Evolutionary conservation across 2,329 filamentous ascomycete species (phyloP).

Genomic region (Clonostachys rosea): DNA sequence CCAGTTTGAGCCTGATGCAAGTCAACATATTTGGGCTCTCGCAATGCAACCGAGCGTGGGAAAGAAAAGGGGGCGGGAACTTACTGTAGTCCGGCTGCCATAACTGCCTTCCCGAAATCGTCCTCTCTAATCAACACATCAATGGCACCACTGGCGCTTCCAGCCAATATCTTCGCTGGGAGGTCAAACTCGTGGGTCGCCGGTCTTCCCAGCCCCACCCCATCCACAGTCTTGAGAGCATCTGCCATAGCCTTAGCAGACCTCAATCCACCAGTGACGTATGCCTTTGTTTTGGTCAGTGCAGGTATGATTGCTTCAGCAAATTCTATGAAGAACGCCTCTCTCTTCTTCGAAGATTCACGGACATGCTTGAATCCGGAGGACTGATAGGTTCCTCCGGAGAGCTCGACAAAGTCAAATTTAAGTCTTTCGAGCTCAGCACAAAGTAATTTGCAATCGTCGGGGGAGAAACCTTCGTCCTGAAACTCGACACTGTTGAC

Average conservation of each 20-base stretch:
- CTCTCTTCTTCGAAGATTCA: constrained; percentile 49
- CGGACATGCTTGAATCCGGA: constrained; percentile 44
- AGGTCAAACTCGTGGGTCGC: constrained; percentile 23
- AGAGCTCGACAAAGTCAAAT: constrained; percentile 56
- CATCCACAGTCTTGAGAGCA: constrained; percentile 53
- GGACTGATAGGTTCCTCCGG: constrained; percentile 54
- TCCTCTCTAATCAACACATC: background rate
- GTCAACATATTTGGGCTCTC: background rate
- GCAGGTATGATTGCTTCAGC: constrained; percentile 43
- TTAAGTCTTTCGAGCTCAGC: constrained; percentile 36
- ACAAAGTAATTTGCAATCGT: constrained; percentile 44
- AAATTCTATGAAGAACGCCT: constrained; percentile 58
- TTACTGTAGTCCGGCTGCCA: background rate
- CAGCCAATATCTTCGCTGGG: constrained; percentile 16
- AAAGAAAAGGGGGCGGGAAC: background rate
- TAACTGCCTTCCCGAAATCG: background rate
- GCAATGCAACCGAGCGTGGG: background rate
- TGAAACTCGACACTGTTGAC: constrained; percentile 54
- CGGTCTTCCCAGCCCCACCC: constrained; percentile 48
- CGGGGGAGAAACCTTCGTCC: constrained; percentile 42
- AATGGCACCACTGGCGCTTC: constrained; percentile 8
- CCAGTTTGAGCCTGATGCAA: background rate
- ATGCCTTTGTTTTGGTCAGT: constrained; percentile 46
- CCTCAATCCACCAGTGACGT: constrained; percentile 55
- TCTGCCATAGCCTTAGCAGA: constrained; percentile 51